A percentile compares a stretch with the other conserved stretches of the same genome.
Evolutionary conservation across 768 basidiomycete genomes (phyloP).

Genomic region (Termitomyces heimii): DNA sequence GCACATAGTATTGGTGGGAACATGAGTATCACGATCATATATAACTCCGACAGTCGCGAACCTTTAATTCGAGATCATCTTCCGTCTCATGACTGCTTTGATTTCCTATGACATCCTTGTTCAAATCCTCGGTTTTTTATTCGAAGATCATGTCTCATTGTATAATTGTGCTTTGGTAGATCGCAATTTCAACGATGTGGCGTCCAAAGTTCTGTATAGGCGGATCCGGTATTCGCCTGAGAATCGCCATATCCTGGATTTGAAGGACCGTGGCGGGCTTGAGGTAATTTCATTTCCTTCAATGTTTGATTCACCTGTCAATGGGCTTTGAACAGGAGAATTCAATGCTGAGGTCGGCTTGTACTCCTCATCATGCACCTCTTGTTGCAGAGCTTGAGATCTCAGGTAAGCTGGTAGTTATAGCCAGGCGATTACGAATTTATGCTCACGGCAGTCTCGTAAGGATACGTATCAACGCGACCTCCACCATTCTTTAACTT

Average conservation of each 20-base stretch:
- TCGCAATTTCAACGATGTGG: slow-evolving; percentile 35
- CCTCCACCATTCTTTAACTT: slow-evolving; percentile 26
- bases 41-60: neutral
- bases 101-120: slow-evolving; percentile 30
- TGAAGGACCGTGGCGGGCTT: slow-evolving; percentile 27
- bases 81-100: slow-evolving; percentile 1
- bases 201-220: slow-evolving; percentile 40
- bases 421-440: no score
- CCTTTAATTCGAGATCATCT: neutral
- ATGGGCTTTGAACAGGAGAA: slow-evolving; percentile 17
- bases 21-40: neutral
- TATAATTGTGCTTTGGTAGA: slow-evolving; percentile 39
- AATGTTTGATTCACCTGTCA: neutral
- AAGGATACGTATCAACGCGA: slow-evolving; percentile 20
- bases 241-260: slow-evolving; percentile 24
- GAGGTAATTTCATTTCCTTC: slow-evolving; percentile 23
- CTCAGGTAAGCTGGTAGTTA: slow-evolving; percentile 26
- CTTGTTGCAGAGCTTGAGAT: slow-evolving; percentile 40
- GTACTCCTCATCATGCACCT: slow-evolving; percentile 29
- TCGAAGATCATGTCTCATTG: slow-evolving; percentile 29
- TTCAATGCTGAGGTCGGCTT: slow-evolving; percentile 34
- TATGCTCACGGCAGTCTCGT: neutral
- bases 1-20: neutral
- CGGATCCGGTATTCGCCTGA: slow-evolving; percentile 36
- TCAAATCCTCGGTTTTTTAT: slow-evolving; percentile 25